These are phyloP conservation scores for Pythium insidiosum DNA, from an alignment of 352 stramenopile species.

Conservation along the genomic window DNA sequence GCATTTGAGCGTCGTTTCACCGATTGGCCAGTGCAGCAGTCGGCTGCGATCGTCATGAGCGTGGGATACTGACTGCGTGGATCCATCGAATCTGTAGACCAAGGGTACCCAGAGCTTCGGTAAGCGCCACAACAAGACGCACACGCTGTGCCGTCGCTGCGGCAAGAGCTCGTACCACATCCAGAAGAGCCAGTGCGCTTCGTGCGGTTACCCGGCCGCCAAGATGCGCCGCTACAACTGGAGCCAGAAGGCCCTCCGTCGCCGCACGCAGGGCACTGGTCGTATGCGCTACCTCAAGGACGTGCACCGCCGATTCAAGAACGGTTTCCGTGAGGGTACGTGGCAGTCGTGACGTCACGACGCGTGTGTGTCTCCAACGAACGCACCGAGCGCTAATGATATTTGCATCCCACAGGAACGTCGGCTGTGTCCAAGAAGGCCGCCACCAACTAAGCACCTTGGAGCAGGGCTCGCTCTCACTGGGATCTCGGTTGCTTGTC, in stretches of 20 bases:
- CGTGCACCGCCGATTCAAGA: conserved; percentile 98
- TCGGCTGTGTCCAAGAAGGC: conserved; percentile 84
- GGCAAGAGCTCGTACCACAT: conserved; percentile 99
- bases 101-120: conserved; percentile 99
- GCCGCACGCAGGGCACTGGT: conserved; percentile 94
- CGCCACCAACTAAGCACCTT: conserved; percentile 86
- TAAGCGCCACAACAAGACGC: conserved; percentile 99
- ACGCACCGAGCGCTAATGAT: no score
- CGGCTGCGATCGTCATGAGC: no score
- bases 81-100: no score
- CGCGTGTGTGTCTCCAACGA: neutral
- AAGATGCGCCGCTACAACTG: conserved; percentile 96
- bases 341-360: neutral
- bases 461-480: no score
- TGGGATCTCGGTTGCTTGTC: neutral
- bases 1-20: no score
- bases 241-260: conserved; percentile 95
- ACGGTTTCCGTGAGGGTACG: conserved; percentile 97
- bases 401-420: conserved; percentile 16
- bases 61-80: no score
- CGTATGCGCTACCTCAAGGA: conserved; percentile 99
- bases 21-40: no score
- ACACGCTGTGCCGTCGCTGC: conserved; percentile 99
- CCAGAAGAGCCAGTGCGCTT: conserved; percentile 98
- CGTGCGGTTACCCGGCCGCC: conserved; percentile 96